Percentiles rank a stretch among this genome's conserved stretches.
phyloP scores from a whole-genome alignment of 345 rosid genomes.

The Brassica nigra region DNA sequence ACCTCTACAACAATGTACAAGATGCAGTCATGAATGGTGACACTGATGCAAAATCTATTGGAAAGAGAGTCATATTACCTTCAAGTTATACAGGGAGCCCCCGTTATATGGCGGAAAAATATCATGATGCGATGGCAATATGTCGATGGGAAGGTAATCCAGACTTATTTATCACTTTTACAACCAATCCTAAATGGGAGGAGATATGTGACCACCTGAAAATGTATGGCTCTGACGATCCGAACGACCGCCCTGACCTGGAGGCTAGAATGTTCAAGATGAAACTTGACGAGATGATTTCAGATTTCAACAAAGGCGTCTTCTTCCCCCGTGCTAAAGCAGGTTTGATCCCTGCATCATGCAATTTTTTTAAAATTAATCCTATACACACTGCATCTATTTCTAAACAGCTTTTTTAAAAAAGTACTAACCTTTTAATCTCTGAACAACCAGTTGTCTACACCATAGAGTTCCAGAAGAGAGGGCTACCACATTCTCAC shows the following conservation, averaged over 20 bases:
- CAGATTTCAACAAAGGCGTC: background rate
- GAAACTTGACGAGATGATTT: background rate
- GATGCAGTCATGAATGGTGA: background rate
- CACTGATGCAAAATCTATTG: background rate
- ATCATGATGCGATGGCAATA: slow-evolving; percentile 18
- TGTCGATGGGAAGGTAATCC: background rate
- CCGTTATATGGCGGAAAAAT: background rate
- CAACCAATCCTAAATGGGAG: background rate
- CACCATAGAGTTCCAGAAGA: background rate
- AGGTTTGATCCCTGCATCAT: background rate
- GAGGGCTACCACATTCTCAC: background rate
- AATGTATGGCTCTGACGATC: background rate
- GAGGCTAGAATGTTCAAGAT: background rate
- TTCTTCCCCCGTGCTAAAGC: background rate
- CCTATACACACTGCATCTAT: background rate
- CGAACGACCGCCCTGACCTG: background rate
- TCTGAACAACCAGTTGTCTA: background rate
- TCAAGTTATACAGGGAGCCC: background rate
- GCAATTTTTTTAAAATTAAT: background rate
- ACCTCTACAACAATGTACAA: slow-evolving; percentile 3
- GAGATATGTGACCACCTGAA: background rate
- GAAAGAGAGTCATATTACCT: background rate
- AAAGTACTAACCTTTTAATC: background rate
- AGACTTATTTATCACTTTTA: background rate
- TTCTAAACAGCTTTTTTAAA: too few species aligned